Evolutionary conservation across 169 alveolate species (phyloP).

Genomic region (Cryptosporidium tyzzeri): DNA sequence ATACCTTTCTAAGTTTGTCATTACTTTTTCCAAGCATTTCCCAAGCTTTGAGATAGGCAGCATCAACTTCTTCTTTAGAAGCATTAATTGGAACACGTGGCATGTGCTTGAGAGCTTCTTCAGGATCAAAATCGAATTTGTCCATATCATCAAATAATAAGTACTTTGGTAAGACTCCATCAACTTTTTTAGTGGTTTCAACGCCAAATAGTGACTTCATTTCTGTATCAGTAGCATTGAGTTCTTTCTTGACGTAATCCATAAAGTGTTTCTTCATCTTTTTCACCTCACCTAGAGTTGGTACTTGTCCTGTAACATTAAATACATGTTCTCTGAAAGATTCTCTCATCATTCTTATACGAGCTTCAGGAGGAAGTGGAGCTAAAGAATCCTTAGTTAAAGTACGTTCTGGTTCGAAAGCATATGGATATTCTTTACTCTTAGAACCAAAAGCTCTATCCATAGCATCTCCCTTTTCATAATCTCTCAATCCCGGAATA

Average conservation of each 20-base stretch:
- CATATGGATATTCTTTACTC: conserved; percentile 13
- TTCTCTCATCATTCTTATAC: conserved; percentile 28
- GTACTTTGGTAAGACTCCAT: conserved; percentile 27
- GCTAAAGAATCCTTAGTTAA: conserved; percentile 6
- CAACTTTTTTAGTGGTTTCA: conserved; percentile 10
- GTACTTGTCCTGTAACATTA: conserved; percentile 40
- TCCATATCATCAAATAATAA: conserved; percentile 67
- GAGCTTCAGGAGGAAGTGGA: conserved; percentile 34
- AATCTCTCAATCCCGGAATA: conserved; percentile 13
- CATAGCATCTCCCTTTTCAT: conserved; percentile 23
- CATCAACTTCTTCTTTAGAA: conserved; percentile 30
- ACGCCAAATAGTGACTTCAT: conserved; percentile 2
- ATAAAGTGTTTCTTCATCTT: conserved; percentile 7
- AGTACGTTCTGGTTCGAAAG: background rate
- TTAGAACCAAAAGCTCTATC: conserved; percentile 57
- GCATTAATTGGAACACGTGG: conserved; percentile 43
- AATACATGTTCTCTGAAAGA: conserved; percentile 50
- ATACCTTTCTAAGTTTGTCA: conserved; percentile 8
- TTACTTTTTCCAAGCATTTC: conserved; percentile 62
- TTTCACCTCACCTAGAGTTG: conserved; percentile 12
- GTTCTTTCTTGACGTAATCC: conserved; percentile 25
- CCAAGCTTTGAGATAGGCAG: conserved; percentile 58
- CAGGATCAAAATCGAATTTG: conserved; percentile 57
- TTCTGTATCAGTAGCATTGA: conserved; percentile 12
- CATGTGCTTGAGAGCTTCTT: conserved; percentile 66